A percentile compares a stretch with the other conserved stretches of the same genome.
These are phyloP conservation scores for Hirsutella thompsonii DNA, from an alignment of 2,329 filamentous ascomycete species.

Conservation along the genomic window DNA sequence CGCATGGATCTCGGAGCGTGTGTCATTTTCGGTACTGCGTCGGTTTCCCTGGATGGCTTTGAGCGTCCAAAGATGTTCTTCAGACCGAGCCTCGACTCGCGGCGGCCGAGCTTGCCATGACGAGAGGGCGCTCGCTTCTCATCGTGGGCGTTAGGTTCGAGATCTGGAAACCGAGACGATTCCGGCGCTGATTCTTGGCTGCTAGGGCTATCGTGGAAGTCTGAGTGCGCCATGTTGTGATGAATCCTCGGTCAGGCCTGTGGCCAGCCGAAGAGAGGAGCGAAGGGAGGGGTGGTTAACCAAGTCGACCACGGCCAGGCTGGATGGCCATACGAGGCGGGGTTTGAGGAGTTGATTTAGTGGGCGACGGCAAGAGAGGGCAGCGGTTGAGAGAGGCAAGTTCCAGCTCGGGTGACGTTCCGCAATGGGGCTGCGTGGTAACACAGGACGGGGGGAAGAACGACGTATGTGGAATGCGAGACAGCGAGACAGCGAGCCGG, in stretches of 20 bases:
- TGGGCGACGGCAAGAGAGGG: not conserved
- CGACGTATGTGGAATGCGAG: not conserved
- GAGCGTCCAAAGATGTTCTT: slow-evolving; percentile 37
- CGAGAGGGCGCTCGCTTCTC: not conserved
- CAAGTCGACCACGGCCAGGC: not conserved
- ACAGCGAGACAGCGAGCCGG: not conserved
- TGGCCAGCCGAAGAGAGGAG: not conserved
- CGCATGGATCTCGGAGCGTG: slow-evolving; percentile 20
- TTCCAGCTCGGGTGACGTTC: not conserved
- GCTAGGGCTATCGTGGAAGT: not conserved
- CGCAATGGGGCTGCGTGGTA: not conserved
- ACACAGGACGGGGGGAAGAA: not conserved
- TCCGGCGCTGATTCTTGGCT: not conserved
- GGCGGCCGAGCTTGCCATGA: slow-evolving; percentile 25
- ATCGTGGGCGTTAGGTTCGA: not conserved
- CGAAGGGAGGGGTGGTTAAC: not conserved
- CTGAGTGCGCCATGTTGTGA: not conserved
- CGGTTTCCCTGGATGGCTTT: slow-evolving; percentile 22
- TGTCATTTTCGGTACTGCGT: slow-evolving; percentile 16
- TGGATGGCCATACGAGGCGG: not conserved
- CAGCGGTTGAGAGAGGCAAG: not conserved
- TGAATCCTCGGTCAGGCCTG: not conserved
- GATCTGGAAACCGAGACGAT: not conserved
- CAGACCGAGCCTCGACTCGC: slow-evolving; percentile 39
- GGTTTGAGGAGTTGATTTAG: not conserved